phyloP scores from a whole-genome alignment of 2,329 filamentous ascomycete genomes.

The Periconia sp. region DNA sequence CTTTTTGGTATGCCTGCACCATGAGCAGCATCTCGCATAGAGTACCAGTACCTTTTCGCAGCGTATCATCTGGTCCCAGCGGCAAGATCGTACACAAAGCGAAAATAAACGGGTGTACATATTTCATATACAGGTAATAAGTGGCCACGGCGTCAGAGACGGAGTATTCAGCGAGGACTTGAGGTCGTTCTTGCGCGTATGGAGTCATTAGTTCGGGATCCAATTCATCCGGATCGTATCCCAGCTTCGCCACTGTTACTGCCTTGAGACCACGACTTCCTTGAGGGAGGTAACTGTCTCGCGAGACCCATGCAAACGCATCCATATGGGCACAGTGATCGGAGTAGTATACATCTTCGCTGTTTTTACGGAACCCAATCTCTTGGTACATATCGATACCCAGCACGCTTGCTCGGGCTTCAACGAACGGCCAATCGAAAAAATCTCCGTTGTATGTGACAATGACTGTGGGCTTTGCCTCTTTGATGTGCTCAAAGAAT shows the following conservation, averaged over 20 bases:
- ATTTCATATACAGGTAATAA: constrained; percentile 99
- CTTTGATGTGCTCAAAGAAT: constrained; percentile 95
- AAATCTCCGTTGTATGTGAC: constrained; percentile 99
- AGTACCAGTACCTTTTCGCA: constrained; percentile 95
- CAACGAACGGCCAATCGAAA: constrained; percentile 99
- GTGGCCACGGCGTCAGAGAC: constrained; percentile 98
- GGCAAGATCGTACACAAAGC: constrained; percentile 96
- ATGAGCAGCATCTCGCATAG: constrained; percentile 99
- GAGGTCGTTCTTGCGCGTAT: constrained; percentile 80
- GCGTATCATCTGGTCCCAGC: constrained; percentile 84
- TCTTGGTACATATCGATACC: constrained; percentile 99
- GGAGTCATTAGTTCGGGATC: constrained; percentile 98
- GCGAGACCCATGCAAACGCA: constrained; percentile 98
- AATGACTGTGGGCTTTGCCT: constrained; percentile 91
- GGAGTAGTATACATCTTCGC: constrained; percentile 93
- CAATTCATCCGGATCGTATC: constrained; percentile 96
- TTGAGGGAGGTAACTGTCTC: constrained; percentile 96
- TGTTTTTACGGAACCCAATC: constrained; percentile 94
- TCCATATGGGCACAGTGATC: constrained; percentile 98
- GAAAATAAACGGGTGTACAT: constrained; percentile 99
- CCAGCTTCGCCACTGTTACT: constrained; percentile 95
- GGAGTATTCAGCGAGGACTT: constrained; percentile 95
- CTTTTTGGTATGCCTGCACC: constrained; percentile 93
- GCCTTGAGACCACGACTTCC: constrained; percentile 96
- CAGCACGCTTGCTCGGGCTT: constrained; percentile 86